Base-by-base conservation (phyloP, 331 rosid genomes). In the Malus hybrid region DNA sequence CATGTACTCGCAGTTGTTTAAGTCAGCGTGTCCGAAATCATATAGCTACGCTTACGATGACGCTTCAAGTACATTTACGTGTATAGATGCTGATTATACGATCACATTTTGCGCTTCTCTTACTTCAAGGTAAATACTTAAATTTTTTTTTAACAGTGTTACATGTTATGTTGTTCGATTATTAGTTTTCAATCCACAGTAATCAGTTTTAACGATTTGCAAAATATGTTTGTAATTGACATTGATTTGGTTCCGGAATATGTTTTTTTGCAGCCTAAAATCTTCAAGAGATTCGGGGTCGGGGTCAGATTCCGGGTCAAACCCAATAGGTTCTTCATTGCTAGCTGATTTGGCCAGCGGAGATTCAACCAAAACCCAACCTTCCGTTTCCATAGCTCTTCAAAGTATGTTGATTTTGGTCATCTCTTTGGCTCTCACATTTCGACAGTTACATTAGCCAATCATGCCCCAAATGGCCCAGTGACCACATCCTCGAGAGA, bases 271-370 rank as follows among this genome's bases (percentile, higher is more conserved):
- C 80, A 94, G 99, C 55, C 19, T 86, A 0, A 94, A 87, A 71
- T 90, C 99, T 9, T 80, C 87, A 0, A 67, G 82, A 3, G 94
- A 83, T 84, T 85, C 82, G 13, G 80, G 71, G 5, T 24, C 82
- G 7, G 78, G 72, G 10, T 63, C 88, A 6, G 89, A 72, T 22
- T 68, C 88, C 10, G 79, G 32, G 46, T 42, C 80, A 16, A 70
- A 62, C 1, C 24, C 78, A 58, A 14, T 87, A 11, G 87, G 89
- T 39, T 68, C 78, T 75, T 77, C 96, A 28, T 89, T 94, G 90
- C 84, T 92, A 3, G 99, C 99, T 0, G 75, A 90, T 64, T 78
- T 94, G 93, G 97, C 99, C 6, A 86, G 88, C 0, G 97, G 89
- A 20, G 85, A 57, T 32, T 77, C 93, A 1, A 46, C 75, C 0